Base-by-base conservation (phyloP, 2,329 filamentous ascomycete genomes). In the Arachnopeziza araneosa region DNA sequence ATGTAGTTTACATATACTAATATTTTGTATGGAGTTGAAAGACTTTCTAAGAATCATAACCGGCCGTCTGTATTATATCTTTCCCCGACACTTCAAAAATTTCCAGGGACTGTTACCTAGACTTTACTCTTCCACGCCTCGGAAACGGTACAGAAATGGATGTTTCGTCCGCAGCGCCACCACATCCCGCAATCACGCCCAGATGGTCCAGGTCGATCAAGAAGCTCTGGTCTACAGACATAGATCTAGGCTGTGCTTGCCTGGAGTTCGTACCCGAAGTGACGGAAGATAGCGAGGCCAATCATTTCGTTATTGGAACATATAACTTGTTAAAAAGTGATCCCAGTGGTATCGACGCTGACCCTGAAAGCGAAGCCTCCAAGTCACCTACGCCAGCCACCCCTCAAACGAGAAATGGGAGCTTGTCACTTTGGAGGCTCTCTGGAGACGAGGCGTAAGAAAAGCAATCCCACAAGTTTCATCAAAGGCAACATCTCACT, bases 291-390 rank as follows among this genome's bases (percentile, higher is more conserved):
- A 14, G 17, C 26, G 24, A 8, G 32, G 10, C 23, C 19, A 7
- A 36, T 8, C 24, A 57, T 52, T 57, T 57, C 36, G 24, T 57
- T 23, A 24, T 57, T 24, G 55, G 55, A 24, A 57, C 55, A 19
- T 57, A 57, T 22, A 23, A 57, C 32, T 44, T 57, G 26, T 48
- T 51, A 14, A 17, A 23, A 52, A 21, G 23, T 22, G 9, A 52
- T 21, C 2, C 8, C 24, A 23, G 50, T 19, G 50, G 21, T 4
- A 23, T 24, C 12, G 14, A 23, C 4, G 24, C 50, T 23, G 22
- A 52, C 24, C 10, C 36, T 17, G 23, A 19, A 24, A 24, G 50
- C 5, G 23, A 10, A 30, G 5, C 9, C 26, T 30, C 26, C 12
- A n/a, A 2, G 17, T 21, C 21, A 22, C 36, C 21, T 4, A 30